phyloP scores from a whole-genome alignment of 371 early-diverging fungal genomes.

The Rhizopus sp. region DNA sequence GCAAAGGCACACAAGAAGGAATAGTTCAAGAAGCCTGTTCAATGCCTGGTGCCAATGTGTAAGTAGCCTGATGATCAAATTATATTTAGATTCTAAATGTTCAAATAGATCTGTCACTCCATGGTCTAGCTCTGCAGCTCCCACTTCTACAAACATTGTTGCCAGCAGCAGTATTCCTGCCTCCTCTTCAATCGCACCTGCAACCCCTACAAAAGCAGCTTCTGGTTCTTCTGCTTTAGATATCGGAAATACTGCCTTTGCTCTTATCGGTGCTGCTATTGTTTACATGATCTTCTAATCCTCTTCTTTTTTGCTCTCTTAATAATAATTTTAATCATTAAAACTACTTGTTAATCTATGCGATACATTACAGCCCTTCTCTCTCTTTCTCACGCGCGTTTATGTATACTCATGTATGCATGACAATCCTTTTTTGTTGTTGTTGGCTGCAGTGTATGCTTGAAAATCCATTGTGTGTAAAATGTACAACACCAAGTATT shows the following conservation, averaged over 20 bases:
- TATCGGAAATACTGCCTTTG: slow-evolving; percentile 17
- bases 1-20: slow-evolving; percentile 19
- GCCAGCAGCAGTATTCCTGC: slow-evolving; percentile 11
- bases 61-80: slow-evolving; percentile 10
- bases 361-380: too few species aligned
- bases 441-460: too few species aligned
- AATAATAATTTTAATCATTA: background rate
- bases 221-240: slow-evolving; percentile 24
- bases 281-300: slow-evolving; percentile 25
- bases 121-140: slow-evolving; percentile 24
- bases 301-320: slow-evolving; percentile 6
- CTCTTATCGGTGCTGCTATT: slow-evolving; percentile 17
- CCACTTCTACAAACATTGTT: slow-evolving; percentile 20
- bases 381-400: too few species aligned
- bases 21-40: slow-evolving; percentile 20
- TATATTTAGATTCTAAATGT: background rate
- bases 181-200: slow-evolving; percentile 8
- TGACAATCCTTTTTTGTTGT: too few species aligned
- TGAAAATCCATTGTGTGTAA: too few species aligned
- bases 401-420: too few species aligned
- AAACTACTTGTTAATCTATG: too few species aligned
- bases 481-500: too few species aligned
- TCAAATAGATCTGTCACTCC: slow-evolving; percentile 25
- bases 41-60: slow-evolving; percentile 38
- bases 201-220: slow-evolving; percentile 17